Evolutionary conservation across 2,329 filamentous ascomycete species (phyloP).

Genomic region (Erysiphe pulchra): DNA sequence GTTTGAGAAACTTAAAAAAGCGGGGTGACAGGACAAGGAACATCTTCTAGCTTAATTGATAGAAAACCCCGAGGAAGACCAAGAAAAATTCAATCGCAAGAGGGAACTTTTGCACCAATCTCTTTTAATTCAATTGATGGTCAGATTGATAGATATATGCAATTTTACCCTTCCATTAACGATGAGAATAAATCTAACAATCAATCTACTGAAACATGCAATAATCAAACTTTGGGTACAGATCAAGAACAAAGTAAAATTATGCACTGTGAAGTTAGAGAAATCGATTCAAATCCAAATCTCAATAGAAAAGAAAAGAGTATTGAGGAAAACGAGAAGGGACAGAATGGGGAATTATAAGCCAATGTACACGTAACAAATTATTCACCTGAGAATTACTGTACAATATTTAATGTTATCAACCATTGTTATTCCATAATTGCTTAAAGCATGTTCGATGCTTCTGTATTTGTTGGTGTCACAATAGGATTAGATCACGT

Average conservation of each 20-base stretch:
- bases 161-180: background rate
- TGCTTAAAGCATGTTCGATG: too few relatives aligned
- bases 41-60: background rate
- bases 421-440: too few relatives aligned
- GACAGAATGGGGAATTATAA: background rate
- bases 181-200: background rate
- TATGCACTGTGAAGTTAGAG: background rate
- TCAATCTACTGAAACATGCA: background rate
- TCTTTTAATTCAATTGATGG: background rate
- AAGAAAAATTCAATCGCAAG: background rate
- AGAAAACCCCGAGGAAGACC: background rate
- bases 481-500: too few relatives aligned
- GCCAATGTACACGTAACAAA: too few relatives aligned
- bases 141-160: background rate
- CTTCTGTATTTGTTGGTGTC: too few relatives aligned
- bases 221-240: background rate
- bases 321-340: background rate
- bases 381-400: too few relatives aligned
- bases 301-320: background rate
- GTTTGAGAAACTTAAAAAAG: background rate
- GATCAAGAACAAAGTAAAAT: background rate
- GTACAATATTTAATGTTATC: too few relatives aligned
- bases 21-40: background rate
- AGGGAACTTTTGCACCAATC: background rate
- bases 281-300: background rate